Percentiles rank a stretch among this genome's conserved stretches.
Evolutionary conservation across 2,329 filamentous ascomycete genomes (phyloP).

Genomic region (Acarospora socialis): DNA sequence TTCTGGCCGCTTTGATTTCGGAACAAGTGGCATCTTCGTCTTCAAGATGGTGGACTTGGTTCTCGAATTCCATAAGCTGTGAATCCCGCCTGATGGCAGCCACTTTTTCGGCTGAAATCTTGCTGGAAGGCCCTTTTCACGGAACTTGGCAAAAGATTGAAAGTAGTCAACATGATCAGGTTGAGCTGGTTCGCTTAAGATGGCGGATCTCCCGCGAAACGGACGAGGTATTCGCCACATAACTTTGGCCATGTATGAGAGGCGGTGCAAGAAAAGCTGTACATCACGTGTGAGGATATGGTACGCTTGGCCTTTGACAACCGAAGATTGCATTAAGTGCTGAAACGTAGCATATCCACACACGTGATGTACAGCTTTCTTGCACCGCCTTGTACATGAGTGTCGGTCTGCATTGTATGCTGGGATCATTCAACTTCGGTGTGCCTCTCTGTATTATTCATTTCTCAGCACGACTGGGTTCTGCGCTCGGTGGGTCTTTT

Average conservation of each 20-base stretch:
- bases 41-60: background rate
- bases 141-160: constrained; percentile 3
- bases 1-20: constrained; percentile 2
- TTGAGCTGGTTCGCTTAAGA: background rate
- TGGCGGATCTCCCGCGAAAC: background rate
- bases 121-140: constrained; percentile 3
- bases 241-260: constrained; percentile 2
- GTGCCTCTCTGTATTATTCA: constrained; percentile 1
- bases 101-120: background rate
- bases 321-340: no score
- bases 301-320: no score
- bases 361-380: no score
- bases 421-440: constrained; percentile 4
- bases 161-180: constrained; percentile 3
- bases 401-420: constrained; percentile 1
- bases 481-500: background rate
- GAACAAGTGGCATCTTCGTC: background rate
- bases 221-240: constrained; percentile 3
- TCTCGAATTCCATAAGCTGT: background rate
- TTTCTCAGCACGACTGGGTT: background rate
- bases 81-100: constrained; percentile 2
- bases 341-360: no score
- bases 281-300: no score
- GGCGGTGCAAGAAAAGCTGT: no score
- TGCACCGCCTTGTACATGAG: no score